phyloP scores from a whole-genome alignment of 2,329 filamentous ascomycete genomes.

The Colletotrichum chlorophyti region DNA sequence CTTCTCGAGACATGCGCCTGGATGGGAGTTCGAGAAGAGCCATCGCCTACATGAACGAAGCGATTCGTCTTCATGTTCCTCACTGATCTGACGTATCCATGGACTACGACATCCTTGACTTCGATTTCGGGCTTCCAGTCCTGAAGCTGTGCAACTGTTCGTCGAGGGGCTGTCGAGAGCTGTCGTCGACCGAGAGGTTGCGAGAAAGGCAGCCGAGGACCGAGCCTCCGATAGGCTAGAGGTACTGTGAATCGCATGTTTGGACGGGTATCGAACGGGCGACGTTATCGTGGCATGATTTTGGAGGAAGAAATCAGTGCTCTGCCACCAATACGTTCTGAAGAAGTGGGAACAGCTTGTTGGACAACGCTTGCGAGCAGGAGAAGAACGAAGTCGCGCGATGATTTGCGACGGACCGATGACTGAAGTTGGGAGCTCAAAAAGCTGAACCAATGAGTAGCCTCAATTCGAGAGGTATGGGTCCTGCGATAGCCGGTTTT shows the following conservation, averaged over 20 bases:
- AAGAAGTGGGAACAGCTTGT: neutral
- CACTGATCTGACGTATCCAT: slow-evolving; percentile 84
- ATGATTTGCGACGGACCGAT: slow-evolving; percentile 10
- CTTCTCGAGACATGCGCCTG: slow-evolving; percentile 80
- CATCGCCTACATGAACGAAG: slow-evolving; percentile 88
- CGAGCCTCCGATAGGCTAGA: neutral
- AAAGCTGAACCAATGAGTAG: slow-evolving; percentile 13
- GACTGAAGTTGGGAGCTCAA: slow-evolving; percentile 2
- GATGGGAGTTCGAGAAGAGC: slow-evolving; percentile 78
- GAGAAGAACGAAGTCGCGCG: slow-evolving; percentile 3
- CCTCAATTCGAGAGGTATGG: neutral
- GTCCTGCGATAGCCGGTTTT: accelerated
- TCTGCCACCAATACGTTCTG: neutral
- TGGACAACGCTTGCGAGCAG: neutral
- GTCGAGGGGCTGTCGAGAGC: slow-evolving; percentile 46
- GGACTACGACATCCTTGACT: slow-evolving; percentile 63
- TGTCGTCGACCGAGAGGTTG: slow-evolving; percentile 27
- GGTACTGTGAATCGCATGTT: neutral
- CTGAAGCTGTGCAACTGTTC: slow-evolving; percentile 63
- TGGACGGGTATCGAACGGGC: neutral
- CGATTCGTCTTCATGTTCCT: slow-evolving; percentile 84
- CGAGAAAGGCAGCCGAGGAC: neutral
- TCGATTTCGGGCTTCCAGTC: slow-evolving; percentile 53
- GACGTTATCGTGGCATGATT: slow-evolving; percentile 1
- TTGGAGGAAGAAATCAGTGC: too few species aligned